Percentiles rank a stretch among this genome's conserved stretches.
phyloP scores from a whole-genome alignment of 2,329 filamentous ascomycete species.

The Ascochyta pisi region DNA sequence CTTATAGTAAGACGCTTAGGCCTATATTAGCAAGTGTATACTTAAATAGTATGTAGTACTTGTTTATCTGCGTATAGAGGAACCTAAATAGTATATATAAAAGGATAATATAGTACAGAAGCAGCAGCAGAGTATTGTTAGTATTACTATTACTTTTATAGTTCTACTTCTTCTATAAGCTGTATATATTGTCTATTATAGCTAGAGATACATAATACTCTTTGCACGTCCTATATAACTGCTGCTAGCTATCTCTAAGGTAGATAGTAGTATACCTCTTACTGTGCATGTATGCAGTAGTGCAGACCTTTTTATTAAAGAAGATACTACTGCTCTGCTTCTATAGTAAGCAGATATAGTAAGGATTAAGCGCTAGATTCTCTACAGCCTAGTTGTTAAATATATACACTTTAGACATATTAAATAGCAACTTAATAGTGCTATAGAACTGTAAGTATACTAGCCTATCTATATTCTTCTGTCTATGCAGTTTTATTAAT shows the following conservation, averaged over 20 bases:
- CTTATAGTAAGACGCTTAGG: background rate
- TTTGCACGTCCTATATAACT: background rate
- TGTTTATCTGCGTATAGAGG: background rate
- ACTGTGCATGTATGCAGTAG: background rate
- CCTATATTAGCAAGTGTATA: background rate
- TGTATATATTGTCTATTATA: background rate
- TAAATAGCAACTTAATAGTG: background rate
- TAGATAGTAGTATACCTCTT: background rate
- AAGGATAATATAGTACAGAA: background rate
- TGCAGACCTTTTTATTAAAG: background rate
- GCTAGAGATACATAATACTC: background rate
- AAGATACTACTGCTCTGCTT: background rate
- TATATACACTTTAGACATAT: background rate
- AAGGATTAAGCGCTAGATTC: background rate
- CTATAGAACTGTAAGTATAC: background rate
- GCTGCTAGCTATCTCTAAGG: background rate
- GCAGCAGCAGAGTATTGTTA: background rate
- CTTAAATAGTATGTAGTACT: background rate
- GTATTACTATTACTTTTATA: too few species aligned
- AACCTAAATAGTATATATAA: background rate
- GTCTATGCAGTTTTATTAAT: background rate
- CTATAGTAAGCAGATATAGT: background rate
- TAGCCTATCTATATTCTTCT: background rate
- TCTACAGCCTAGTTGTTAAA: background rate
- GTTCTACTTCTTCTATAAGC: too few species aligned